These are phyloP conservation scores for Triangularia setosa DNA, from an alignment of 2,329 filamentous ascomycete genomes.

Conservation along the genomic window DNA sequence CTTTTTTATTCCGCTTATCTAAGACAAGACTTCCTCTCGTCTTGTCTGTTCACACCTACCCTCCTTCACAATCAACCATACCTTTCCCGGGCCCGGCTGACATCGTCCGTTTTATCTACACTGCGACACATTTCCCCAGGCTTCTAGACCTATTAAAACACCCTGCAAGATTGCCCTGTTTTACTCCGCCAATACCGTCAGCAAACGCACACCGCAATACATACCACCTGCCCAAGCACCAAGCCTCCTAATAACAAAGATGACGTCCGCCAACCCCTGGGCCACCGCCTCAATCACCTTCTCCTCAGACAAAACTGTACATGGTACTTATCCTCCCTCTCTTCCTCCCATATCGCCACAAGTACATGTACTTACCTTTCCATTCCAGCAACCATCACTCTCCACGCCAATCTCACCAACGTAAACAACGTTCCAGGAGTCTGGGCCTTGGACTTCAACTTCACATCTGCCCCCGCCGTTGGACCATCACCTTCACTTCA, in stretches of 20 bases:
- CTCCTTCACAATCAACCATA: background rate
- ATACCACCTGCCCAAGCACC: background rate
- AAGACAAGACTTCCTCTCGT: background rate
- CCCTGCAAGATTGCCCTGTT: background rate
- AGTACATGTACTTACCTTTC: background rate
- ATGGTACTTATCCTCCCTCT: conserved; percentile 1
- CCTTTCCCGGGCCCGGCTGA: background rate
- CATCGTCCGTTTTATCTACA: background rate
- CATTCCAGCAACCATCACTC: background rate
- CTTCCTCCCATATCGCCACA: background rate
- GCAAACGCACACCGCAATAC: background rate
- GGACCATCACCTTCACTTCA: background rate
- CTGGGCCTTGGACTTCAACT: conserved; percentile 1
- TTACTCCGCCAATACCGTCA: background rate
- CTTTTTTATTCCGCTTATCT: background rate
- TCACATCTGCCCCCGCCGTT: background rate
- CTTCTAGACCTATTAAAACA: background rate
- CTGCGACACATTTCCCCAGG: background rate
- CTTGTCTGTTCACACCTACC: too few species aligned
- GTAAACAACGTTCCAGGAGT: background rate
- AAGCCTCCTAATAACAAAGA: background rate
- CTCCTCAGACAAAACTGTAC: background rate
- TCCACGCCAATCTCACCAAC: background rate
- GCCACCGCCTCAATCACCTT: background rate
- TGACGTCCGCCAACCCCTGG: background rate